Evolutionary conservation across 2,329 filamentous ascomycete species (phyloP), one percentile per base, ranked within the genome.

Genomic region (Dothideomycetidae sp.): DNA sequence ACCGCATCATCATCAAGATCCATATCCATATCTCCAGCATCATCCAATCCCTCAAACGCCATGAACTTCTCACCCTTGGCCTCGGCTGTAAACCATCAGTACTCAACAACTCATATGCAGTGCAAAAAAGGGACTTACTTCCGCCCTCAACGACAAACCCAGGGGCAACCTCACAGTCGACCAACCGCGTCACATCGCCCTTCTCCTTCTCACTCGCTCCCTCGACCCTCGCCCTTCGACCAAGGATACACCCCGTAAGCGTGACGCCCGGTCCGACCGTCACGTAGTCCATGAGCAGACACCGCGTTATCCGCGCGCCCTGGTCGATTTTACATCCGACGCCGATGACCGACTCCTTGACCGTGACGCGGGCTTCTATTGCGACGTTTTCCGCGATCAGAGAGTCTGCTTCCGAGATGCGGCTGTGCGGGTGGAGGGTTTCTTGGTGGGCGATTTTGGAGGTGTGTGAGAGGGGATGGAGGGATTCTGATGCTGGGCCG

Each of bases 111-210:
- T 5, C 3, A 29, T 31, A 30, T 30, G 19, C 12, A 36, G 14
- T n/a, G 16, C 28, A 12, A 34, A 13, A 21, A 36, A 31, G 14
- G 28, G 32, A 54, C 53, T 56, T 50, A 50, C 55, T 80, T n/a
- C 81, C 72, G 51, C 92, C 86, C 31, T 86, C 77, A 1, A 93
- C 70, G 5, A 88, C 67, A 53, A 88, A 88, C 2, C 67, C 69
- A 57, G 93, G 83, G 55, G 93, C 85, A 4, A 96, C 78, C 59
- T 96, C 85, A 50, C 86, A 94, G 43, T 93, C 82, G 37, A 78
- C 85, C 47, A 96, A 60, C n/a, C 75, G 53, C 2, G 63, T 67
- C 44, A 51, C 59, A 44, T 45, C 60, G 48, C 54, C 54, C 30
- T 57, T 61, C 1, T 53, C 71, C 4, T 70, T 78, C 1, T 53